Percentiles rank a stretch among this genome's conserved stretches.
Evolutionary conservation across 495 filamentous ascomycete species (phyloP).

Genomic region (Aspergillus heteromorphus): DNA sequence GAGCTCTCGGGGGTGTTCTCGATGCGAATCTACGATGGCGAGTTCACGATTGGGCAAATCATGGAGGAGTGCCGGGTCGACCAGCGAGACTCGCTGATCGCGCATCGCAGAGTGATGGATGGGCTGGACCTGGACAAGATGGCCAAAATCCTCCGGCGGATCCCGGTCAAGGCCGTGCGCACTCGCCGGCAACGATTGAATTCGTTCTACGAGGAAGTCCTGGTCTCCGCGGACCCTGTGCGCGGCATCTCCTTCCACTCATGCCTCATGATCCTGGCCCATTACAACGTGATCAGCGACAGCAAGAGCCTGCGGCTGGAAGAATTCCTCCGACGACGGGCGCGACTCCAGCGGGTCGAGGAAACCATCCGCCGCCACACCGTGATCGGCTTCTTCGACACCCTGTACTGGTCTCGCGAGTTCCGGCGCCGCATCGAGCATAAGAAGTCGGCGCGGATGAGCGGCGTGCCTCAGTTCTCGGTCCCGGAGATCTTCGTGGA

Average conservation of each 20-base stretch:
- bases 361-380: conserved; percentile 85
- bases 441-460: conserved; percentile 68
- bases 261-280: conserved; percentile 93
- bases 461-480: conserved; percentile 68
- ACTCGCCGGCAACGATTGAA: conserved; percentile 73
- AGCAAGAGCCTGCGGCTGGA: conserved; percentile 91
- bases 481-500: conserved; percentile 92
- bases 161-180: conserved; percentile 71
- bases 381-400: conserved; percentile 94
- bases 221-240: conserved; percentile 85
- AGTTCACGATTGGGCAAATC: conserved; percentile 77
- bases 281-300: conserved; percentile 98
- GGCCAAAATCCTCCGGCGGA: conserved; percentile 64
- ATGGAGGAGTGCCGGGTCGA: conserved; percentile 72
- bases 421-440: conserved; percentile 68
- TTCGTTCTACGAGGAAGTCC: conserved; percentile 90
- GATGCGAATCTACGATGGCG: conserved; percentile 93
- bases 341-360: conserved; percentile 90
- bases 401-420: conserved; percentile 78
- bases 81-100: conserved; percentile 35
- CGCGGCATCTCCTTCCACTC: conserved; percentile 88
- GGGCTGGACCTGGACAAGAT: conserved; percentile 76
- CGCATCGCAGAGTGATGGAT: conserved; percentile 48
- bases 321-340: conserved; percentile 87
- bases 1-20: conserved; percentile 91